Conservation (phyloP, 1,284 basidiomycete genomes). For the Trichosporon ovoides region DNA sequence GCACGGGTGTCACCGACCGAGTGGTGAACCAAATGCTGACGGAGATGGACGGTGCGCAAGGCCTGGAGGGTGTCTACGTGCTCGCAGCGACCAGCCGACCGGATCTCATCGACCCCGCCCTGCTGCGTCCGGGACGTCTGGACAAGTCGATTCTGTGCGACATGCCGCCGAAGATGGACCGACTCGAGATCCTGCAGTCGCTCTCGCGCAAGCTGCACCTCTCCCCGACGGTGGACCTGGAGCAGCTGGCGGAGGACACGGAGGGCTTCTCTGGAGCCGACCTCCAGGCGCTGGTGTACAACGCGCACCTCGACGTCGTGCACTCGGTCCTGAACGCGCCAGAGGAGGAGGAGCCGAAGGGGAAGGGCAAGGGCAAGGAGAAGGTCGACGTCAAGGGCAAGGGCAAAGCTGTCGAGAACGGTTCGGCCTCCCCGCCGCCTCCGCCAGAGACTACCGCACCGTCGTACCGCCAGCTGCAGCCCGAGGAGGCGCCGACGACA, state of each 20-base stretch:
- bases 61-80: constrained; percentile 95
- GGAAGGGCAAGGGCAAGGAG: constrained; percentile 33
- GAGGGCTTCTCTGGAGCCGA: constrained; percentile 93
- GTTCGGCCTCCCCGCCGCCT: constrained; percentile 8
- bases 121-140: constrained; percentile 89
- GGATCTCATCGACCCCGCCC: constrained; percentile 91
- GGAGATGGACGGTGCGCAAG: constrained; percentile 99
- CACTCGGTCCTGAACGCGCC: constrained; percentile 56
- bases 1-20: constrained; percentile 95
- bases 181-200: constrained; percentile 80
- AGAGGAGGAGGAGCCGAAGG: constrained; percentile 45
- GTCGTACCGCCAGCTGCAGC: constrained; percentile 14
- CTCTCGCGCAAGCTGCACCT: constrained; percentile 67
- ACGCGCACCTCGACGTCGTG: constrained; percentile 89
- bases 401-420: constrained; percentile 24
- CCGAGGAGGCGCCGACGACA: constrained; percentile 21
- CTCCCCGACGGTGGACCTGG: constrained; percentile 64
- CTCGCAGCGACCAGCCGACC: constrained; percentile 96
- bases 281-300: constrained; percentile 91
- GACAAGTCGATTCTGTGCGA: constrained; percentile 92
- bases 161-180: constrained; percentile 74
- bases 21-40: constrained; percentile 99
- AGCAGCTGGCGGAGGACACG: constrained; percentile 64
- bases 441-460: not conserved
- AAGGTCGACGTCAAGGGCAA: constrained; percentile 22